Conservation (phyloP, 2,329 filamentous ascomycete species). For the Coniochaeta sp. region DNA sequence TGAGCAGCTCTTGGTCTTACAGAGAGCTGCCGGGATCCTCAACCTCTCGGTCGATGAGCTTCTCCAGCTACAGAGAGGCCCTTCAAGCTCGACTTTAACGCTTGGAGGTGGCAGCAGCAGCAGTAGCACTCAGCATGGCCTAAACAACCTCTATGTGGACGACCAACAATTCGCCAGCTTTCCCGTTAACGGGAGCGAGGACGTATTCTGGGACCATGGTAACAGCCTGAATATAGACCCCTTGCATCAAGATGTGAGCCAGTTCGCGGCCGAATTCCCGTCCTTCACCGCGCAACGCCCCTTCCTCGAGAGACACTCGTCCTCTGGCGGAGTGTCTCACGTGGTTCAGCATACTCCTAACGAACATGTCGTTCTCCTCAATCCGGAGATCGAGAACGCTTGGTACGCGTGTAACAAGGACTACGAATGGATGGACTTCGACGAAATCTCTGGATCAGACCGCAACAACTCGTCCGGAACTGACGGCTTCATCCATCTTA, state of each 20-base stretch:
- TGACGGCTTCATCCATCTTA: background rate
- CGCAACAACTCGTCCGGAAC: slow-evolving; percentile 2
- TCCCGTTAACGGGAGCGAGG: background rate
- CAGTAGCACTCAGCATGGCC: slow-evolving; percentile 1
- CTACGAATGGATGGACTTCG: slow-evolving; percentile 4
- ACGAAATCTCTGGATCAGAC: slow-evolving; percentile 2
- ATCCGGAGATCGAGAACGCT: slow-evolving; percentile 7
- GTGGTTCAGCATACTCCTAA: background rate
- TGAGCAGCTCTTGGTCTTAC: slow-evolving; percentile 3
- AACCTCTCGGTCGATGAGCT: slow-evolving; percentile 16
- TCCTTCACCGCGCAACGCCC: background rate
- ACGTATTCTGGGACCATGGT: background rate
- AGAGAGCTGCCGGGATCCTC: slow-evolving; percentile 14
- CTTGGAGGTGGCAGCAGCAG: background rate
- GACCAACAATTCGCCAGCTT: background rate
- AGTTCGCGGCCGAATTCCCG: background rate
- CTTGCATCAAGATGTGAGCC: background rate
- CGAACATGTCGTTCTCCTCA: slow-evolving; percentile 12
- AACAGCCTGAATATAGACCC: background rate
- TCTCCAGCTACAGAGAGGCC: slow-evolving; percentile 10
- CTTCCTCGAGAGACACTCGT: background rate
- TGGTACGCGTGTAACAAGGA: slow-evolving; percentile 14
- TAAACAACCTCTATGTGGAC: background rate
- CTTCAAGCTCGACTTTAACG: background rate
- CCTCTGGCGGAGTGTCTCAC: background rate